A percentile compares a stretch with the other conserved stretches of the same genome.
Conservation (phyloP, 1,284 basidiomycete genomes). For the Ceratobasidium sp. region DNA sequence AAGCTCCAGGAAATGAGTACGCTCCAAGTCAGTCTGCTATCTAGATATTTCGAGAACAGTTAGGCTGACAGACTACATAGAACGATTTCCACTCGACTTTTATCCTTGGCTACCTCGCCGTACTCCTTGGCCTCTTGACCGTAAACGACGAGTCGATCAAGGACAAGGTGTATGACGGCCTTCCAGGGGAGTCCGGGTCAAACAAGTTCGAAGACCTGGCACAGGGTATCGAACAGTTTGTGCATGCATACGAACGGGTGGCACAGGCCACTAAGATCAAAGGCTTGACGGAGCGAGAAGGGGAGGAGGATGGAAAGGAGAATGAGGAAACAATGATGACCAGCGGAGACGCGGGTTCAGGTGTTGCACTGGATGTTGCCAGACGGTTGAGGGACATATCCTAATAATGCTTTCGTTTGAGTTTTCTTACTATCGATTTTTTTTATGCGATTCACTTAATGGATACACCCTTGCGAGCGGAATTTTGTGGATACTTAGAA, state of each 20-base stretch:
- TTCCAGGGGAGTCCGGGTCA: constrained; percentile 5
- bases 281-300: not conserved
- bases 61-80: constrained; percentile 7
- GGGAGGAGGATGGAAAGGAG: not conserved
- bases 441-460: constrained; percentile 16
- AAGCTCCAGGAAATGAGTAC: constrained; percentile 8
- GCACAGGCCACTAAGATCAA: constrained; percentile 25
- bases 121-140: constrained; percentile 16
- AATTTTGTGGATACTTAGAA: not conserved
- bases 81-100: constrained; percentile 33
- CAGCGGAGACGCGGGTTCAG: constrained; percentile 23
- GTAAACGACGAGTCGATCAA: constrained; percentile 35
- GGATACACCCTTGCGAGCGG: not conserved
- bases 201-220: constrained; percentile 39
- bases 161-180: constrained; percentile 11
- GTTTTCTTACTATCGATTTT: constrained; percentile 23
- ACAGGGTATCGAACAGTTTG: constrained; percentile 33
- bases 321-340: not conserved
- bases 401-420: constrained; percentile 4
- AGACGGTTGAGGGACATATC: constrained; percentile 26
- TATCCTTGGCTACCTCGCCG: constrained; percentile 24
- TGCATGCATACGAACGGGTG: constrained; percentile 30
- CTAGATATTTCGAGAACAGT: not conserved
- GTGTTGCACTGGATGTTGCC: constrained; percentile 22
- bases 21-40: constrained; percentile 10